These are phyloP conservation scores for Marasmius tenuissimus DNA, from an alignment of 1,284 basidiomycete genomes.

Conservation along the genomic window DNA sequence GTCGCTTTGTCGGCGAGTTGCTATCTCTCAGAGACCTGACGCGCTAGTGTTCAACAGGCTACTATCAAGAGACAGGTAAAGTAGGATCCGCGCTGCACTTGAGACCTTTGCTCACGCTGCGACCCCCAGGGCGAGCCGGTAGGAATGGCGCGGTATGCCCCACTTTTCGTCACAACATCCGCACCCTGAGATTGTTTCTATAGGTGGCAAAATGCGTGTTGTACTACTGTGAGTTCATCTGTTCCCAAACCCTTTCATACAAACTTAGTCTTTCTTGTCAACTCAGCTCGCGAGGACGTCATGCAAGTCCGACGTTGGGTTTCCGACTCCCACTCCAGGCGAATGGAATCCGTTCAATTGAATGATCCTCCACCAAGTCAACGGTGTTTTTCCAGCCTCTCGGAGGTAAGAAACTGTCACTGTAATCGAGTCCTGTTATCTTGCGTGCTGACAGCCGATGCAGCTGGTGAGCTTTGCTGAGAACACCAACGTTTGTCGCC, in stretches of 20 bases:
- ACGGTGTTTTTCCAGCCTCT: constrained; percentile 64
- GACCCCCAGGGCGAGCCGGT: constrained; percentile 67
- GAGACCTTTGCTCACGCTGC: constrained; percentile 2
- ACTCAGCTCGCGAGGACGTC: constrained; percentile 77
- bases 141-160: constrained; percentile 68
- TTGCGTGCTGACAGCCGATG: neutral
- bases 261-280: neutral
- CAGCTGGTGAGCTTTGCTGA: constrained; percentile 75
- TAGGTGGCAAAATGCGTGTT: constrained; percentile 79
- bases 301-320: constrained; percentile 55
- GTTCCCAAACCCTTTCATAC: neutral
- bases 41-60: constrained; percentile 46
- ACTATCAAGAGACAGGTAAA: constrained; percentile 85
- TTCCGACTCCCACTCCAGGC: constrained; percentile 42
- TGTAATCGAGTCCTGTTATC: constrained; percentile 3
- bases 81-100: neutral
- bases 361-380: constrained; percentile 65
- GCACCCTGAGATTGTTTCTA: neutral
- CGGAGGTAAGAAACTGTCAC: constrained; percentile 43
- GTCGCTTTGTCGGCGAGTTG: constrained; percentile 8
- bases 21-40: neutral
- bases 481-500: constrained; percentile 62
- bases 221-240: constrained; percentile 67
- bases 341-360: constrained; percentile 37
- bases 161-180: neutral